Base-by-base conservation (phyloP, 2,329 filamentous ascomycete species). In the Hymenoscyphus repandus region DNA sequence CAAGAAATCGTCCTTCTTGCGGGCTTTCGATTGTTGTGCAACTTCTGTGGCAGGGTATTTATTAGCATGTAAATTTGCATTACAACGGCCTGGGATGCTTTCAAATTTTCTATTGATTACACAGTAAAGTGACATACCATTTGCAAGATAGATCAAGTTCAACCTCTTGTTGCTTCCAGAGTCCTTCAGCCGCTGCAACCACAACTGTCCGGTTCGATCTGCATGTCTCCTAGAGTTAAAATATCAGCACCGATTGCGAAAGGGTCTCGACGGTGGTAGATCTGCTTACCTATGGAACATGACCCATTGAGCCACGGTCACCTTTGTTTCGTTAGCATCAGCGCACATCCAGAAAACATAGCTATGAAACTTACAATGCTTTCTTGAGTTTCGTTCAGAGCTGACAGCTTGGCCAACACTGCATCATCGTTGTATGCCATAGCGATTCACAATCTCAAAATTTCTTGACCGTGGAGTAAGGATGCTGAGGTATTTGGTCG, bases 361-460 rank as follows among this genome's bases (percentile, higher is more conserved):
- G 22, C 13, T 32, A 18, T 11, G 33, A 22, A 36, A 62, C 64
- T 56, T 51, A 66, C 82, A 65, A 99, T 97, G 71, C 90, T 95
- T 68, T 99, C 93, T 69, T 99, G 92, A 10, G 90, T 95, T 72
- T 99, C 95, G 70, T 96, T 96, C 56, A 99, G 80, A 38, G 90
- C 89, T 31, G 91, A 95, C 48, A 99, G 85, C 74, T 96, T 96
- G 48, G 92, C 90, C 68, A 91, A 83, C 50, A 99, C 90, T 42
- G 90, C 88, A 73, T 99, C 93, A 71, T 97, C 91, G 59, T 87
- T 93, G 73, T 96, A 97, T 41, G 93, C 85, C 92, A 99, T 96
- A 18, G 11, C 37, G 36, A 27, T 27, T 27, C 22, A 27, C 22
- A 7, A 27, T 27, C 22, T 27, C 22, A 27, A 27, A 27, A 27